phyloP scores from a whole-genome alignment of 352 stramenopile species.

The Achlya hypogyna region DNA sequence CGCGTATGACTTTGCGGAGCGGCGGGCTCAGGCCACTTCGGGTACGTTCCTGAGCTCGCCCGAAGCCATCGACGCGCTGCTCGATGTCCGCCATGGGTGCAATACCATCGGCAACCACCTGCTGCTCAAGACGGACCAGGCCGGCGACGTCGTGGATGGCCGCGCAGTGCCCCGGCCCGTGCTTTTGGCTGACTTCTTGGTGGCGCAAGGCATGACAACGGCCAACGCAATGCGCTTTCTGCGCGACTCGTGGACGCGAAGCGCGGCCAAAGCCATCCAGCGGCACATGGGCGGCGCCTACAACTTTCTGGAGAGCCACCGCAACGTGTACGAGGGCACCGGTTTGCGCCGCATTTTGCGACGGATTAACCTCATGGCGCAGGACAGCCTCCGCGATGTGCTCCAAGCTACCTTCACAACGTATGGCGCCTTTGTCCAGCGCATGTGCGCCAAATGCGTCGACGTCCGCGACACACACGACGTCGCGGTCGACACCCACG shows the following conservation, averaged over 20 bases:
- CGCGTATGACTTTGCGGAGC: constrained; percentile 70
- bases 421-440: constrained; percentile 60
- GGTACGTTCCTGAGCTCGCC: constrained; percentile 62
- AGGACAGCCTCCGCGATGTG: constrained; percentile 53
- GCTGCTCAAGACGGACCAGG: constrained; percentile 15
- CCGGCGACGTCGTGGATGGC: background rate
- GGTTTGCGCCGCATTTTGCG: constrained; percentile 49
- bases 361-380: constrained; percentile 77
- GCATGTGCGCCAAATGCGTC: constrained; percentile 30
- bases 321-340: constrained; percentile 53
- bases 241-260: constrained; percentile 65
- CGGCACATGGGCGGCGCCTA: constrained; percentile 42
- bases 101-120: constrained; percentile 20
- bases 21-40: constrained; percentile 44
- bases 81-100: constrained; percentile 63
- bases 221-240: constrained; percentile 64
- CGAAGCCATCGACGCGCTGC: constrained; percentile 57
- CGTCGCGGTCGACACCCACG: background rate
- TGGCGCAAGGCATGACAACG: constrained; percentile 55
- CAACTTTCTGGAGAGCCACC: constrained; percentile 56
- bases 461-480: constrained; percentile 12
- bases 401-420: constrained; percentile 58
- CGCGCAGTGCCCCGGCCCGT: background rate
- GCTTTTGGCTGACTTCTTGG: constrained; percentile 49
- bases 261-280: constrained; percentile 66